Conservation (phyloP, 169 alveolate species). For the Cryptosporidium sp. region DNA sequence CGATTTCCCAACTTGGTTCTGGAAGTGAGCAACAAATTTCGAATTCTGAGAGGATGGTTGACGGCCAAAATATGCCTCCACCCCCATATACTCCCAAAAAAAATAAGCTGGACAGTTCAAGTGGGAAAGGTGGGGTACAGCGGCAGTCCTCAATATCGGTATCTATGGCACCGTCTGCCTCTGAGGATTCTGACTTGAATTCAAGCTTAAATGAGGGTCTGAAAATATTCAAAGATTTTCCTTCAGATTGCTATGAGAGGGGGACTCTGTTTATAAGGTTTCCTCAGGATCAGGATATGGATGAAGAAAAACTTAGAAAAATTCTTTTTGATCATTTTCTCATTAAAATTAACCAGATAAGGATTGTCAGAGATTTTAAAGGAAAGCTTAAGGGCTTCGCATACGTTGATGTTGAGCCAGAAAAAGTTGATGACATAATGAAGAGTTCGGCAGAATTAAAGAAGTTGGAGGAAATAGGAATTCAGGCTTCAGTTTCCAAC, state of each 20-base stretch:
- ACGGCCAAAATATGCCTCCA: constrained; percentile 40
- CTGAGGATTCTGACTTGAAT: constrained; percentile 24
- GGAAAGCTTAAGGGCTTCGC: constrained; percentile 79
- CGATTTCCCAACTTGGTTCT: background rate
- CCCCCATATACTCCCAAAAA: constrained; percentile 67
- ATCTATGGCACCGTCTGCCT: background rate
- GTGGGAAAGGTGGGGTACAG: background rate
- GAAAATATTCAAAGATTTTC: background rate
- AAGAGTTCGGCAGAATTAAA: background rate
- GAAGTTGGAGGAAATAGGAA: background rate
- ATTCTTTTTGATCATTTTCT: constrained; percentile 36
- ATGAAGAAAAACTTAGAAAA: constrained; percentile 40
- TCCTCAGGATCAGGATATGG: constrained; percentile 56
- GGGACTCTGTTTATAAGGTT: constrained; percentile 73
- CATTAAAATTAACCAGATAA: constrained; percentile 63
- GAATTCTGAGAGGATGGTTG: background rate
- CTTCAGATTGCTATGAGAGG: background rate
- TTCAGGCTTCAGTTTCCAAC: constrained; percentile 20
- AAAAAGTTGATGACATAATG: constrained; percentile 32
- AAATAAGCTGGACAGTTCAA: background rate
- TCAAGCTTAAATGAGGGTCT: background rate
- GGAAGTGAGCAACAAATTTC: background rate
- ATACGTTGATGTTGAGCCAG: constrained; percentile 76
- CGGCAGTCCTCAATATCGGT: background rate
- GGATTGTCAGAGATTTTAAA: constrained; percentile 71